Evolutionary conservation across 257 asterid genomes (phyloP), one percentile per base, ranked within the genome.

Genomic region (Penstemon newberryi): DNA sequence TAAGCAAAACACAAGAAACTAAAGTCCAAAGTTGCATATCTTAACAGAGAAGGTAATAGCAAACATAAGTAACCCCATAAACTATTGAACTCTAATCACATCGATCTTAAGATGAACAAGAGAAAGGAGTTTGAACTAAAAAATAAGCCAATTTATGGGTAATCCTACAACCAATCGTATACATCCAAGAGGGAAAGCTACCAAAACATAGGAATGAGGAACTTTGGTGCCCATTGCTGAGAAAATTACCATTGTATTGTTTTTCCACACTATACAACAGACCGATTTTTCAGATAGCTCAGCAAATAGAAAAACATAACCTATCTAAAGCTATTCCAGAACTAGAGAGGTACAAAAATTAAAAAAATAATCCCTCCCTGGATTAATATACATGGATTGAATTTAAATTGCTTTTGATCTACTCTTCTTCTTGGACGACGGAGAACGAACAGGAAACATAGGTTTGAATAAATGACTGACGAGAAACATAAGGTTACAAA

Each of bases 401-500:
- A 73, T 77, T 84, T 70, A 75, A 68, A 50, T 65, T 65, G 40
- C 63, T 75, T 74, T 84, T 77, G 75, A 74, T 77, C 90, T 80
- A 46, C 85, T 80, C 90, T 79, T 83, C 96, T 71, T 71, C 90
- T 79, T 77, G 86, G 83, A 79, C 70, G 90, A 77, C 73, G 81
- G 75, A 79, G 85, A 69, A 82, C 65, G 91, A 70, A 80, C 77
- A 76, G 80, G 82, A 80, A 85, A 78, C 80, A 83, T 72, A 83
- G 70, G 84, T 75, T 74, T 71, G 82, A 71, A 82, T 79, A 85
- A 82, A 80, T 72, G 82, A 79, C 79, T 81, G 93, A 80, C 69
- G 86, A 70, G 88, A 83, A 79, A 80, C 80, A 77, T 75, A 78
- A 82, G 85, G 82, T 83, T 81, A 85, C 70, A 75, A 74, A 76